Evolutionary conservation across 257 asterid species (phyloP), one percentile per base, ranked within the genome.

Genomic region (Gentiana straminea): DNA sequence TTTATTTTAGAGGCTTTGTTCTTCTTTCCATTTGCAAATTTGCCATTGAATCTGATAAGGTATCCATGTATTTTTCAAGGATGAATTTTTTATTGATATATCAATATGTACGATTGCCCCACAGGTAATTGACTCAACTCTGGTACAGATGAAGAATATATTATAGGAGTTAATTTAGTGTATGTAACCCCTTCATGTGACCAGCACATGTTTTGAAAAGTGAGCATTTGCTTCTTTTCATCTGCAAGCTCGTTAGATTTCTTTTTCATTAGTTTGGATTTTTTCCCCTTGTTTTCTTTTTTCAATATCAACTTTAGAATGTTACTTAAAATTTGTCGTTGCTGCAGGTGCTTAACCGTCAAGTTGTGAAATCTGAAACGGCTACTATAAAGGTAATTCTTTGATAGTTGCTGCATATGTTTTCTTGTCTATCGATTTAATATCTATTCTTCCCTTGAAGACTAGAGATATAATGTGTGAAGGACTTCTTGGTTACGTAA

Each of bases 341-440:
- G 52, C 10, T 75, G 81, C 90, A 87, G 98, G 80, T 77, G 87
- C 84, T 88, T 62, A 70, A 72, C 73, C 93, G 97, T 53, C 96
- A 86, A 61, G 97, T 92, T 59, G 88, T 92, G 63, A 92, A 92
- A 71, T 85, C 97, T 33, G 99, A 92, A 69, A 72, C 93, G 51
- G 94, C 97, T 55, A 84, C 95, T 10, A 88, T 92, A 55, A 92
- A 85, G 99, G 99, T 92, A 77, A 52, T 46, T 61, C 36, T 15
- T 37, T 46, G 11, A 41, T 13, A 54, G n/a, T 51, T 49, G 8
- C 49, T 51, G 24, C 46, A 15, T 35, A 13, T 1, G 13, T 15
- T 8, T 34, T 10, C 9, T 8, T 44, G 15, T 32, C 33, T 38
- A 10, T 44, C 62, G 32, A n/a, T 45, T 41, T 33, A 24, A 4